Conservation (phyloP, 305 asterid genomes). For the Ilex paraguariensis region DNA sequence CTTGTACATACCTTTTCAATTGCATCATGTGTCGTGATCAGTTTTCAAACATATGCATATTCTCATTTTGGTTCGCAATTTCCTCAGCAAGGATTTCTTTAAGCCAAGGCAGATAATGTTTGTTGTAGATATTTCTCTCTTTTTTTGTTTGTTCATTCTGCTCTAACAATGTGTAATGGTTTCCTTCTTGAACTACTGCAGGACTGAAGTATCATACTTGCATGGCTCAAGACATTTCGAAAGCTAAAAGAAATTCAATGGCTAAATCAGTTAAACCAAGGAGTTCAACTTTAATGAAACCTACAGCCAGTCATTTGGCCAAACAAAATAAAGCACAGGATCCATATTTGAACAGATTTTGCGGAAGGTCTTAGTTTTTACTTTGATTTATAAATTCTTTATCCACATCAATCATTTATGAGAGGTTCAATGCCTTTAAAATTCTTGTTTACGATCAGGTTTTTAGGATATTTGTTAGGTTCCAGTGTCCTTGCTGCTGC, state of each 20-base stretch:
- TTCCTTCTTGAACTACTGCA: constrained; percentile 12
- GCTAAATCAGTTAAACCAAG: constrained; percentile 28
- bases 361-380: constrained; percentile 44
- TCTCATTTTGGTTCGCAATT: too few species aligned
- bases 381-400: too few species aligned
- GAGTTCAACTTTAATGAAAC: constrained; percentile 65
- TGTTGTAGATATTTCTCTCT: too few species aligned
- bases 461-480: too few species aligned
- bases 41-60: too few species aligned
- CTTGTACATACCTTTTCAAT: too few species aligned
- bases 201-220: constrained; percentile 23
- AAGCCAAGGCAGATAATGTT: too few species aligned
- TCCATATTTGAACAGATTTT: constrained; percentile 23
- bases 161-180: background rate
- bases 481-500: too few species aligned
- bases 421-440: too few species aligned
- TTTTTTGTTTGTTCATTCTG: background rate
- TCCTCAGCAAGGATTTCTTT: too few species aligned
- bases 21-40: too few species aligned
- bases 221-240: constrained; percentile 17
- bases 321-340: constrained; percentile 43
- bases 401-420: background rate
- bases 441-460: too few species aligned
- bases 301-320: constrained; percentile 89
- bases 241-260: constrained; percentile 29